Conservation (phyloP, 192 early-diverging fungal species). For the Entophlyctis luteolus region DNA sequence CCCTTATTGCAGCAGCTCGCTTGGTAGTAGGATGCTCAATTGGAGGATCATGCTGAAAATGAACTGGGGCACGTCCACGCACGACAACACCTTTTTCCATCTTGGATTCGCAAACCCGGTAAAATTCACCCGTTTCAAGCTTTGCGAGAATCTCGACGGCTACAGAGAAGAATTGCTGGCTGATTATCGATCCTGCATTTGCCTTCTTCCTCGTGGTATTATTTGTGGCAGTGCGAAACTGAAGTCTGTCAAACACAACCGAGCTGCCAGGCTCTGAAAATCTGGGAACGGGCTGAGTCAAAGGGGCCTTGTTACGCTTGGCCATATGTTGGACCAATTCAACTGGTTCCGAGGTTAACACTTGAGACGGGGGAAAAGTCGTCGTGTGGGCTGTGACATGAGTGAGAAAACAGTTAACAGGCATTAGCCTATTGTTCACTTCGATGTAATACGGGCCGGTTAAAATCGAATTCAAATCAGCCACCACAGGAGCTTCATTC, state of each 20-base stretch:
- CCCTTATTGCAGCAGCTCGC: too few species aligned
- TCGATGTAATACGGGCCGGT: conserved; percentile 74
- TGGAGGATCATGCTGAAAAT: too few species aligned
- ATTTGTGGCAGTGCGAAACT: conserved; percentile 95
- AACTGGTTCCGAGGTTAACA: conserved; percentile 50
- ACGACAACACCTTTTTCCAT: conserved; percentile 63
- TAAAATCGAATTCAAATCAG: too few species aligned
- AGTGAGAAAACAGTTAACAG: conserved; percentile 68
- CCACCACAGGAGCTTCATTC: neutral
- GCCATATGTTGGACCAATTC: conserved; percentile 84
- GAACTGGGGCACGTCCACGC: conserved; percentile 87
- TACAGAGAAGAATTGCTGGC: conserved; percentile 91
- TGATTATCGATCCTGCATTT: conserved; percentile 17
- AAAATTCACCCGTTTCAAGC: conserved; percentile 61
- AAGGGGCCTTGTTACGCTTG: conserved; percentile 92
- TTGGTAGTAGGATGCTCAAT: too few species aligned
- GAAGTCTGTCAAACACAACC: conserved; percentile 76
- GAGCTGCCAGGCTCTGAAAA: conserved; percentile 1
- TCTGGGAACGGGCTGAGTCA: conserved; percentile 54
- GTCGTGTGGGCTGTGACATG: conserved; percentile 73
- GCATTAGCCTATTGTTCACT: conserved; percentile 44
- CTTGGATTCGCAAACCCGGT: conserved; percentile 63
- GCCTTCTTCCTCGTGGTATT: conserved; percentile 92
- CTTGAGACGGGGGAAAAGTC: too few species aligned
- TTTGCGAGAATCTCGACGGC: conserved; percentile 71